Conservation (phyloP, 2,329 filamentous ascomycete species). For the Trichoderma sp. region DNA sequence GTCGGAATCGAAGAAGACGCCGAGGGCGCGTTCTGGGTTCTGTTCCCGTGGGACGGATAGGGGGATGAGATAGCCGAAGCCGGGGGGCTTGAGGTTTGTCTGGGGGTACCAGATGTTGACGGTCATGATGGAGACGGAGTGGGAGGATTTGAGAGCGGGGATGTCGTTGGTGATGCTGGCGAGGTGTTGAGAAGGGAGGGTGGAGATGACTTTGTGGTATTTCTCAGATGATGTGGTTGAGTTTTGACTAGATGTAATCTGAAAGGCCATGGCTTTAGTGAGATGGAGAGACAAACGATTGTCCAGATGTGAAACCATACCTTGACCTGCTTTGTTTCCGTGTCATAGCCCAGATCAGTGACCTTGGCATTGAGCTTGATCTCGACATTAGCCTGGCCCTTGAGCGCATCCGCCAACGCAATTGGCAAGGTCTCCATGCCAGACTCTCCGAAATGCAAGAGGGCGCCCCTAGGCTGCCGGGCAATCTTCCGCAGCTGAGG, state of each 20-base stretch:
- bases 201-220: conserved; percentile 67
- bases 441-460: conserved; percentile 46
- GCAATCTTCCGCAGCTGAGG: conserved; percentile 40
- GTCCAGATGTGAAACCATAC: conserved; percentile 40
- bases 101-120: conserved; percentile 85
- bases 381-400: conserved; percentile 59
- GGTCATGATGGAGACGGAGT: conserved; percentile 82
- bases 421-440: conserved; percentile 67
- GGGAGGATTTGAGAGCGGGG: conserved; percentile 56
- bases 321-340: conserved; percentile 44
- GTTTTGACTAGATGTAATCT: conserved; percentile 32
- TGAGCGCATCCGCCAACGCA: conserved; percentile 56
- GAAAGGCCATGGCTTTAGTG: not conserved
- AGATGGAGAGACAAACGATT: not conserved
- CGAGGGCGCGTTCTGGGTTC: conserved; percentile 82
- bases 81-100: conserved; percentile 64
- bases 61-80: conserved; percentile 93
- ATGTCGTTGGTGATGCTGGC: conserved; percentile 47
- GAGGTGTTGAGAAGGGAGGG: conserved; percentile 58
- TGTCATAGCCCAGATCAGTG: conserved; percentile 48
- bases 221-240: conserved; percentile 27
- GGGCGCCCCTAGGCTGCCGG: conserved; percentile 37
- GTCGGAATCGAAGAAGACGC: conserved; percentile 89
- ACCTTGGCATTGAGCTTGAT: conserved; percentile 58
- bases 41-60: conserved; percentile 68